Conservation (phyloP, 2,329 filamentous ascomycete species). For the Trichoderma brevicompactum region DNA sequence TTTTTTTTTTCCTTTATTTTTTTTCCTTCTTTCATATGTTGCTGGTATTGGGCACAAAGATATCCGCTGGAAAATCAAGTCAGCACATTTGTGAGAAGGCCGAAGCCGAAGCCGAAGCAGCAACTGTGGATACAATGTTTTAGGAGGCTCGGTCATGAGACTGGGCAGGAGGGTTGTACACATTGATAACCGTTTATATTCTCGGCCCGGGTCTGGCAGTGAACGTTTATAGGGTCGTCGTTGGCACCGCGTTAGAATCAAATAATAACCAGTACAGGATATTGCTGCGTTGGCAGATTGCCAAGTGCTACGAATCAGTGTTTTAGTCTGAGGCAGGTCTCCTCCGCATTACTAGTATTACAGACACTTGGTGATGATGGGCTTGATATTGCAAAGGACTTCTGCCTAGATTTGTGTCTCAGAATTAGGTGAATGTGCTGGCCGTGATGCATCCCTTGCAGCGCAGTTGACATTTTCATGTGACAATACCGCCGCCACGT, state of each 20-base stretch:
- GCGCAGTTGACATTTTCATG: conserved; percentile 13
- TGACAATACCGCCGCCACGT: neutral
- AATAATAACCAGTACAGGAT: conserved; percentile 10
- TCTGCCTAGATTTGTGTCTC: no score
- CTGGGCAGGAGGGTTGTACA: neutral
- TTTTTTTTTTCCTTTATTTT: conserved; percentile 1
- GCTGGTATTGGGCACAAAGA: conserved; percentile 13
- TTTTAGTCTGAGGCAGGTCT: no score
- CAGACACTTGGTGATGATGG: no score
- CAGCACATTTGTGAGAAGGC: conserved; percentile 7
- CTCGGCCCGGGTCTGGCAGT: neutral
- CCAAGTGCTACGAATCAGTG: no score
- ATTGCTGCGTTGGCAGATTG: neutral
- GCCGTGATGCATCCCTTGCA: no score
- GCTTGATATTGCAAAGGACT: no score
- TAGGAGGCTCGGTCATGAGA: neutral
- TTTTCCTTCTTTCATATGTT: conserved; percentile 1
- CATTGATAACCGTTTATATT: conserved; percentile 17
- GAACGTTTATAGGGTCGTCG: neutral
- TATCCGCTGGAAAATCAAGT: conserved; percentile 10
- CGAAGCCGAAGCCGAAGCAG: neutral
- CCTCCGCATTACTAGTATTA: no score
- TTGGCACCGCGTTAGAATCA: neutral
- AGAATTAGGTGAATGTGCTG: no score
- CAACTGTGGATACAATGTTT: conserved; percentile 2